A percentile compares a stretch with the other conserved stretches of the same genome.
Evolutionary conservation across 805 yeast genomes (phyloP).

Genomic region (Monosporozyma aerobia): DNA sequence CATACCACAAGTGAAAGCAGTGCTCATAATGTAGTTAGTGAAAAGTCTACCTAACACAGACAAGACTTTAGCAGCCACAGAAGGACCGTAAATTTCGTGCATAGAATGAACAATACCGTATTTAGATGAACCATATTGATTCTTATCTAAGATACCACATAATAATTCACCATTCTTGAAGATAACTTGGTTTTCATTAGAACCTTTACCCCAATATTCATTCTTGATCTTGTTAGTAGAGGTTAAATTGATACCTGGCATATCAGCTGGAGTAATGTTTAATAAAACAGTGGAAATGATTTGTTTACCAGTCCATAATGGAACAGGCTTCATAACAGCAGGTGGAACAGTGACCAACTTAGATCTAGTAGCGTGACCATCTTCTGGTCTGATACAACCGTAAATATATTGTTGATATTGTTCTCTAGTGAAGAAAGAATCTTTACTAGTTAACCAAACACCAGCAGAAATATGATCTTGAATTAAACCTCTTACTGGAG

Average conservation of each 20-base stretch:
- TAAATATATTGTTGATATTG: constrained; percentile 88
- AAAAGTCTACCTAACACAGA: constrained; percentile 92
- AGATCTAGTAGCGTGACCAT: constrained; percentile 78
- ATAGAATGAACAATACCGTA: constrained; percentile 94
- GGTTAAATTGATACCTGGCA: constrained; percentile 83
- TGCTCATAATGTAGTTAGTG: constrained; percentile 84
- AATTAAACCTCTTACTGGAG: constrained; percentile 96
- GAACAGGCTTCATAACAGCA: constrained; percentile 73
- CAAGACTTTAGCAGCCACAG: constrained; percentile 77
- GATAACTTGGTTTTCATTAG: constrained; percentile 77
- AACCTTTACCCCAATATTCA: constrained; percentile 87
- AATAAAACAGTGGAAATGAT: constrained; percentile 83
- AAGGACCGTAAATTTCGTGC: constrained; percentile 92
- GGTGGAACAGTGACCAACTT: constrained; percentile 78
- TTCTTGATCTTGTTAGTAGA: constrained; percentile 85
- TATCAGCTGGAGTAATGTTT: constrained; percentile 75
- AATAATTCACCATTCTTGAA: constrained; percentile 81
- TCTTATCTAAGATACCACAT: constrained; percentile 91
- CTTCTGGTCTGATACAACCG: constrained; percentile 94
- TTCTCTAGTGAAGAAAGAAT: constrained; percentile 82
- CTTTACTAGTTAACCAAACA: constrained; percentile 94
- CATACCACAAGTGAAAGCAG: constrained; percentile 99
- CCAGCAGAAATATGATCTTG: constrained; percentile 99
- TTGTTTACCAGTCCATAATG: constrained; percentile 98
- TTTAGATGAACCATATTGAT: constrained; percentile 97